Base-by-base conservation (phyloP, 352 stramenopile genomes). In the Globisporangium camurandrum region DNA sequence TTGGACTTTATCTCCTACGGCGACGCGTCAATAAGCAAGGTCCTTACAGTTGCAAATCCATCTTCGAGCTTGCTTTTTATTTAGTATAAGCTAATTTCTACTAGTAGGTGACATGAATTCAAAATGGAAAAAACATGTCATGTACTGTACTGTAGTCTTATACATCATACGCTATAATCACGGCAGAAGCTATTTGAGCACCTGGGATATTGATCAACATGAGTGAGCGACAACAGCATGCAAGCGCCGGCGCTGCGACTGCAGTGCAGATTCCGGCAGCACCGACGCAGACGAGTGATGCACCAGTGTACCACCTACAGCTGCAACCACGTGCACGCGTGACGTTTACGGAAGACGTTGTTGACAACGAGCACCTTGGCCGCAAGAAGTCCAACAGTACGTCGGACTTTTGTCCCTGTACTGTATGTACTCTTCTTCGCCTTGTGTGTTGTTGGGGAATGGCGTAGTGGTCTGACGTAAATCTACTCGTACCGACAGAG, bases 311-410 rank as follows among this genome's bases (percentile, higher is more conserved):
- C 56, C 69, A 61, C 39, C 51, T 94, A 16, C 77, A 88, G 20
- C 61, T 96, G 37, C 71, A 88, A 50, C 82, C 88, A 38, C 83
- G 86, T 22, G 59, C 72, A 24, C 86, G 71, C 34, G 87, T 97
- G 52, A 86, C 69, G 31, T 97, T 95, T 56, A 76, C 90, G 36
- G 84, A 93, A 10, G 87, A 76, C 44, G 84, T 93, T 16, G 79
- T 97, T 44, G 87, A 97, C 61, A 97, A 97, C 68, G 89, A 97
- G 57, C 79, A 96, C 53, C 83, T 96, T 37, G 84, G 85, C 34
- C 77, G 84, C 59, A 96, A 88, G 61, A 92, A 86, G 36, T 95
- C 83, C 33, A 97, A 97, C 46, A 93, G 86, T 94, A 61, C 26
- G n/a, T n/a, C n/a, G 73, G 36, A 26, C 34, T 39, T 7, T 20